These are phyloP conservation scores for Suillus discolor DNA, from an alignment of 768 basidiomycete genomes.

Conservation along the genomic window DNA sequence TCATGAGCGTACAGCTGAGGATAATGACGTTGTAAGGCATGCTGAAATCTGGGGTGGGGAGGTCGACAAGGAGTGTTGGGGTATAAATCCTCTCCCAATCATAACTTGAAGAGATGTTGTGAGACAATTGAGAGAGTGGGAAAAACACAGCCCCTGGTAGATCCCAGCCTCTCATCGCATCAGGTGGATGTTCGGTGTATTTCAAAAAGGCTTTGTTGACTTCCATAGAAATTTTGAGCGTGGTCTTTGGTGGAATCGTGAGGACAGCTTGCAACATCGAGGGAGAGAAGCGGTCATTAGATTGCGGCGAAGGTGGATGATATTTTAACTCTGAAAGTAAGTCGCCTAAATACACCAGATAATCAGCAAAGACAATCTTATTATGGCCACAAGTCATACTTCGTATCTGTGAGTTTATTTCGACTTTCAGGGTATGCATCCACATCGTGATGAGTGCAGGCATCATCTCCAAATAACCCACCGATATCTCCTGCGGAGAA, in stretches of 20 bases:
- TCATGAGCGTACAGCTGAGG: constrained; percentile 88
- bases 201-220: constrained; percentile 84
- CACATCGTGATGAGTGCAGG: constrained; percentile 92
- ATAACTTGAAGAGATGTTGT: constrained; percentile 1
- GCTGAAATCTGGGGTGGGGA: constrained; percentile 98
- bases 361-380: background rate
- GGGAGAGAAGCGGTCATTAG: constrained; percentile 35
- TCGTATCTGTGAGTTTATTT: constrained; percentile 34
- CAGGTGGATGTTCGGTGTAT: constrained; percentile 96
- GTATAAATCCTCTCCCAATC: constrained; percentile 65
- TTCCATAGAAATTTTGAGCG: constrained; percentile 67
- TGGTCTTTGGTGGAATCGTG: constrained; percentile 67
- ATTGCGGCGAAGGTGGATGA: constrained; percentile 34
- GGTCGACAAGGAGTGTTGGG: constrained; percentile 77
- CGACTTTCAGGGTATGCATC: constrained; percentile 71
- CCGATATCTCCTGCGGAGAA: constrained; percentile 44
- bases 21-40: constrained; percentile 99
- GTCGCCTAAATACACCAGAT: constrained; percentile 45
- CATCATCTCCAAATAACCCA: constrained; percentile 84
- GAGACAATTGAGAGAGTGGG: constrained; percentile 24
- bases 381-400: background rate
- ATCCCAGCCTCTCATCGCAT: constrained; percentile 95
- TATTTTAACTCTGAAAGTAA: constrained; percentile 70
- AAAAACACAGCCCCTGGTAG: constrained; percentile 83
- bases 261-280: constrained; percentile 76